Evolutionary conservation across 2,329 filamentous ascomycete genomes (phyloP).

Genomic region (Blastomyces percursus): DNA sequence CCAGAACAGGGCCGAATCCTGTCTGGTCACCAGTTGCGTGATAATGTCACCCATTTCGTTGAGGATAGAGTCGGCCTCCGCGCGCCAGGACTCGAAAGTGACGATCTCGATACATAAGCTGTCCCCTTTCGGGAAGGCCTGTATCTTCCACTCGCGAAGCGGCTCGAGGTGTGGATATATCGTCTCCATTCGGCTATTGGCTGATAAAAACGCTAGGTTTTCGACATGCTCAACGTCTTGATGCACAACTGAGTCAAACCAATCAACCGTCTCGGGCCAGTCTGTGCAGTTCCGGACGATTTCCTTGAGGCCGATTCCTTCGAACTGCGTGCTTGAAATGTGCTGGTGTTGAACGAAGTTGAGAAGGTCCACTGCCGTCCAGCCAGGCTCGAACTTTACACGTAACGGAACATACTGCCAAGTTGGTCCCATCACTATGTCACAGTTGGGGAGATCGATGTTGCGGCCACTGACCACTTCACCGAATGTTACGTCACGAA

Average conservation of each 20-base stretch:
- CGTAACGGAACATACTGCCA: slow-evolving; percentile 54
- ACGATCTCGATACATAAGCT: slow-evolving; percentile 49
- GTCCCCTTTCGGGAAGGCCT: slow-evolving; percentile 47
- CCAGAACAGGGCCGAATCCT: slow-evolving; percentile 6
- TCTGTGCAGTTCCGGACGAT: slow-evolving; percentile 38
- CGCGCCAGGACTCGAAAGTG: slow-evolving; percentile 47
- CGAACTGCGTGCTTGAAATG: slow-evolving; percentile 39
- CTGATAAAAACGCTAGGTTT: slow-evolving; percentile 19
- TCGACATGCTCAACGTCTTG: slow-evolving; percentile 50
- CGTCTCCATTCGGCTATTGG: slow-evolving; percentile 41
- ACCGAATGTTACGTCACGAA: slow-evolving; percentile 48
- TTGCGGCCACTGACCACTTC: slow-evolving; percentile 52
- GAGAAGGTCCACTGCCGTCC: slow-evolving; percentile 40
- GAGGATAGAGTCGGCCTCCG: slow-evolving; percentile 40
- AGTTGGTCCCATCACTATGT: slow-evolving; percentile 48
- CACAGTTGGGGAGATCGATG: slow-evolving; percentile 41
- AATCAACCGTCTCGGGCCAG: slow-evolving; percentile 33
- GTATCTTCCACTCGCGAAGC: slow-evolving; percentile 49
- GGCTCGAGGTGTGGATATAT: slow-evolving; percentile 46
- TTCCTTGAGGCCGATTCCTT: slow-evolving; percentile 40
- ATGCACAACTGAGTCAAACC: slow-evolving; percentile 48
- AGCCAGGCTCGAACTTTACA: slow-evolving; percentile 38
- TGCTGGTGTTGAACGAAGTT: slow-evolving; percentile 41
- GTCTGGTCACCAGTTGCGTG: slow-evolving; percentile 25
- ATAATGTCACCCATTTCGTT: slow-evolving; percentile 38